These are phyloP conservation scores for Daldinia vernicosa DNA, from an alignment of 495 filamentous ascomycete genomes.

Conservation along the genomic window DNA sequence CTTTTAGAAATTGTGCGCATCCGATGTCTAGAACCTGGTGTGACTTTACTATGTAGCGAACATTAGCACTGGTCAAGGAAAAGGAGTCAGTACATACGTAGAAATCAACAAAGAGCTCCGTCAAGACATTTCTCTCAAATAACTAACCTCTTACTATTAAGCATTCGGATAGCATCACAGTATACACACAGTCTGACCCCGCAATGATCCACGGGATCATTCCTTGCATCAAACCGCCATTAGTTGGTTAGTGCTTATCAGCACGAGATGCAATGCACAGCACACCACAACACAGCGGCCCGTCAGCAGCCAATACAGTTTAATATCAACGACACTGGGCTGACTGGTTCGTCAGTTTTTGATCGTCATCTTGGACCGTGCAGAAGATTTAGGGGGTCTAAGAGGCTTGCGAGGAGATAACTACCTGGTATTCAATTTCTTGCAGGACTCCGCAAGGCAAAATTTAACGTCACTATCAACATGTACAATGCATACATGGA, in stretches of 20 bases:
- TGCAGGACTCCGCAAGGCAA: conserved; percentile 40
- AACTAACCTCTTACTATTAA: too few relatives aligned
- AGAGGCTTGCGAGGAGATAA: conserved; percentile 19
- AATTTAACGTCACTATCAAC: conserved; percentile 4
- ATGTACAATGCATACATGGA: too few relatives aligned
- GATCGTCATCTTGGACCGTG: conserved; percentile 17
- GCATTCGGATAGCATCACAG: background rate
- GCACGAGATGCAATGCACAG: conserved; percentile 35
- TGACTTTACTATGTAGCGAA: conserved; percentile 8
- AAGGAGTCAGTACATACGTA: background rate
- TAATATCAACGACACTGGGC: conserved; percentile 15
- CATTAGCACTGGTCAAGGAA: background rate
- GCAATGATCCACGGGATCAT: conserved; percentile 29
- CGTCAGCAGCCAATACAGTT: conserved; percentile 19
- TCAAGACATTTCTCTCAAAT: too few relatives aligned
- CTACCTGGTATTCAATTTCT: conserved; percentile 36
- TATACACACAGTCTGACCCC: conserved; percentile 22
- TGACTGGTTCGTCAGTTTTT: conserved; percentile 8
- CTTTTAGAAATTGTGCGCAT: conserved; percentile 21
- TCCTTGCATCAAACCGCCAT: conserved; percentile 32
- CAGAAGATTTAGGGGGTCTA: conserved; percentile 19
- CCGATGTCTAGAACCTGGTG: conserved; percentile 20
- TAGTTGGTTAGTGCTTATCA: conserved; percentile 33
- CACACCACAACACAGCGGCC: conserved; percentile 15
- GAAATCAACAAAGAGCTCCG: background rate